These are phyloP conservation scores for Phaffomyces opuntiae DNA, from an alignment of 805 yeast species.

Conservation along the genomic window DNA sequence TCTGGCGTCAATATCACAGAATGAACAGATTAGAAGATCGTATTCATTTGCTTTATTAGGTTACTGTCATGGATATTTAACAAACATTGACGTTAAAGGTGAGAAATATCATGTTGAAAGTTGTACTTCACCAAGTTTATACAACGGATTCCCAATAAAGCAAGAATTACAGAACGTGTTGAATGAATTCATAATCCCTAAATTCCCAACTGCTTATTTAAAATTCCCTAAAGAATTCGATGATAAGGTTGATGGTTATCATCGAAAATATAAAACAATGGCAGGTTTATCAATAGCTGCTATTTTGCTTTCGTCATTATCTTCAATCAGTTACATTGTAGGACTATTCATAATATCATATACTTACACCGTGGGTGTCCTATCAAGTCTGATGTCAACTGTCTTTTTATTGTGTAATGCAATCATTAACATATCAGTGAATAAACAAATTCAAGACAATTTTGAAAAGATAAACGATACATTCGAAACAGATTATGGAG, in stretches of 20 bases:
- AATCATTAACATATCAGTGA: not conserved
- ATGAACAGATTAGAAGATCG: not conserved
- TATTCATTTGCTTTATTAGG: conserved; percentile 5
- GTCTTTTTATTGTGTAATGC: conserved; percentile 2
- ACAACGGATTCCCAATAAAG: conserved; percentile 2
- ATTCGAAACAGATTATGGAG: conserved; percentile 2
- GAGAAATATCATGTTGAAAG: not conserved
- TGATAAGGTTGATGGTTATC: not conserved
- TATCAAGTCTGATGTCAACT: conserved; percentile 2
- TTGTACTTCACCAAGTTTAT: conserved; percentile 1
- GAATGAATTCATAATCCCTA: not conserved
- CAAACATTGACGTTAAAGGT: not conserved
- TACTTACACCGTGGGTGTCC: conserved; percentile 3
- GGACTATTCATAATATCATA: conserved; percentile 1
- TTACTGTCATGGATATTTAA: conserved; percentile 4
- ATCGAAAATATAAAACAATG: conserved; percentile 1
- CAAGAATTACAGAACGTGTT: not conserved
- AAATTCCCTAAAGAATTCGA: conserved; percentile 1
- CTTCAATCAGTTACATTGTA: conserved; percentile 1
- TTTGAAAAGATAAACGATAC: not conserved
- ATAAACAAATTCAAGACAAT: not conserved
- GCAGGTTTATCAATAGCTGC: conserved; percentile 2
- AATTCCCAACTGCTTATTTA: conserved; percentile 1
- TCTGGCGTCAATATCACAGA: not conserved
- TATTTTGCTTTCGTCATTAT: not conserved